Conservation (phyloP, 257 asterid genomes). For the Fraxinus cuspidata region DNA sequence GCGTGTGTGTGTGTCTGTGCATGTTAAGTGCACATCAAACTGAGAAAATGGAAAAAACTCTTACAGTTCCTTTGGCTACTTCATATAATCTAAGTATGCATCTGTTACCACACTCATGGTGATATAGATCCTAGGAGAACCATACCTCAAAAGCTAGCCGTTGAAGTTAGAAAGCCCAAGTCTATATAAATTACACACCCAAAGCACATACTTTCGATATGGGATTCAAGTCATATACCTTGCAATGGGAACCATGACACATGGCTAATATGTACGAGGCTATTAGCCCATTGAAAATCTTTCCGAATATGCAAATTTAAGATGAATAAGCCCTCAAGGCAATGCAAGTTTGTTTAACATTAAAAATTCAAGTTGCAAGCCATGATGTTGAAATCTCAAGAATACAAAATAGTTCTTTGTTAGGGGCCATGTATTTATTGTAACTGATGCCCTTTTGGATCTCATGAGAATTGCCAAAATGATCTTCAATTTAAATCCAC, state of each 20-base stretch:
- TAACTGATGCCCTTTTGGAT: not conserved
- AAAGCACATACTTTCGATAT: no score
- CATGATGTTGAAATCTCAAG: not conserved
- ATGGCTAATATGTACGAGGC: not conserved
- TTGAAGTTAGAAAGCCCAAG: no score
- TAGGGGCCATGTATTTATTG: not conserved
- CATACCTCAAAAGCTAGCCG: no score
- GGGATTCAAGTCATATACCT: no score
- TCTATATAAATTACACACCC: no score
- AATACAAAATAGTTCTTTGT: not conserved
- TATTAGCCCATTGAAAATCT: not conserved
- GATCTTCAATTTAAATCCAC: not conserved
- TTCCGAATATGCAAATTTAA: not conserved
- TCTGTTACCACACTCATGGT: not conserved
- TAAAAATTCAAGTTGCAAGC: not conserved
- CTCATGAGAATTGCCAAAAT: not conserved
- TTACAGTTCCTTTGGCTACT: not conserved
- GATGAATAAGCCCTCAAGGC: not conserved
- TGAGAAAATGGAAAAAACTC: not conserved
- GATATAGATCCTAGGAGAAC: no score
- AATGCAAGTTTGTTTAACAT: not conserved
- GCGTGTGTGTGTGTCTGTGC: not conserved
- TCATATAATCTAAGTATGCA: not conserved
- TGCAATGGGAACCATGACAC: no score
- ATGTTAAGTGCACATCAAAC: not conserved